Evolutionary conservation across 805 yeast genomes (phyloP), one percentile per base, ranked within the genome.

Genomic region (Novakomyces olei): DNA sequence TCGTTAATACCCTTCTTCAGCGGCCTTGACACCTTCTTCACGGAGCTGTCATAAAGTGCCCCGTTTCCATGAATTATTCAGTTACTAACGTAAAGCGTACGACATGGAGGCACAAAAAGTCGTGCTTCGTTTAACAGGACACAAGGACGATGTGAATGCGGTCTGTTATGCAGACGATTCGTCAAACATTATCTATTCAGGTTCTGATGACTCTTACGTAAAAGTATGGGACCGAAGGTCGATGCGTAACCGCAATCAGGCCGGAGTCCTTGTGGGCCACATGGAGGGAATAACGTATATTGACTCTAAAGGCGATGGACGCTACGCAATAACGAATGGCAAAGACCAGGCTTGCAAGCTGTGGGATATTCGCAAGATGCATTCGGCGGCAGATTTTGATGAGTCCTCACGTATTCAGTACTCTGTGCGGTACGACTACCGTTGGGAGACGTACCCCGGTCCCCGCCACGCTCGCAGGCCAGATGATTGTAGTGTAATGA

Each of bases 151-250:
- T 17, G 48, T 47, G 7, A 47, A 47, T 30, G 44, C 48, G 3
- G 51, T 44, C 19, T 29, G 44, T 19, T 46, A 36, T 29, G 37
- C 45, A 22, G 48, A 43, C 27, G 46, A 40, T 16, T 33, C 38
- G 5, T 40, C 41, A 16, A 58, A 61, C 38, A 53, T 62, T 12
- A 54, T 61, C 3, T 60, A 60, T 40, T 53, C 61, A 40, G 69
- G 68, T 0, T 58, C 65, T 1, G 69, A 64, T 39, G 69, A 64
- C 38, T 57, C 64, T 19, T 55, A 63, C 3, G 53, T 64, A 27
- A 45, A 61, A 33, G 58, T 64, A 58, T 64, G 69, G 69, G 69
- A 64, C 42, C 30, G 37, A 8, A 41, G 51, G 25, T 36, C 36
- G 14, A 33, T 32, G 39, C 10, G 7, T 8, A 30, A 33, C 10